Base-by-base conservation (phyloP, 108 stramenopile species). In the Halocafeteria seosinensis region DNA sequence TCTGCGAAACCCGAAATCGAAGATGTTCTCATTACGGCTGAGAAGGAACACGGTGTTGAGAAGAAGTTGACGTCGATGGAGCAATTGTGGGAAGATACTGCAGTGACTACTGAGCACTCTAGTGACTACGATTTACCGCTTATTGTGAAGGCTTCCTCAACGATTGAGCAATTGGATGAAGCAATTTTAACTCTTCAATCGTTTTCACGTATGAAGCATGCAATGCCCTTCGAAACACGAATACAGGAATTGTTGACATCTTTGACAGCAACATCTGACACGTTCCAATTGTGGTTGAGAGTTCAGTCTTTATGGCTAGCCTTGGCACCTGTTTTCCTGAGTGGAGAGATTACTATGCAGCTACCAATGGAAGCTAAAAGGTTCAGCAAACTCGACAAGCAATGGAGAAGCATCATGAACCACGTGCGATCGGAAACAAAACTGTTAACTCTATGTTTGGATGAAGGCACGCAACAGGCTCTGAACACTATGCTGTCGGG, bases 331-430 rank as follows among this genome's bases (percentile, higher is more conserved):
- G 81, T 83, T 9, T 83, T 83, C 68, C 73, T 71, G 66, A 80
- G 81, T 25, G 80, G 80, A 12, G 81, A 83, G 60, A 83, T 83
- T 38, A 78, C 79, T 1, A 81, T 75, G 65, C 81, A 83, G 58
- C 76, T 83, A 76, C 81, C 81, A 24, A 35, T 72, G 8, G 81
- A 83, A 37, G 80, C 80, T 1, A 81, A 77, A 52, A 79, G 77
- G 50, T 83, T 83, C 51, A 73, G 67, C n/a, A 76, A 75, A 57
- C 72, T 81, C 59, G 78, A 83, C 76, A 79, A 76, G 60, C 80
- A 81, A 61, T 83, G 73, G 64, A 52, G 61, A 12, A 71, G 74
- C 59, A 55, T 74, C 62, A 83, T 83, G 81, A 29, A 29, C 3
- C 31, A 51, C 38, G 80, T 78, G 29, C 67, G 69, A 27, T 76